A percentile compares a stretch with the other conserved stretches of the same genome.
These are phyloP conservation scores for Plectranthus barbatus DNA, from an alignment of 257 asterid species.

Conservation along the genomic window DNA sequence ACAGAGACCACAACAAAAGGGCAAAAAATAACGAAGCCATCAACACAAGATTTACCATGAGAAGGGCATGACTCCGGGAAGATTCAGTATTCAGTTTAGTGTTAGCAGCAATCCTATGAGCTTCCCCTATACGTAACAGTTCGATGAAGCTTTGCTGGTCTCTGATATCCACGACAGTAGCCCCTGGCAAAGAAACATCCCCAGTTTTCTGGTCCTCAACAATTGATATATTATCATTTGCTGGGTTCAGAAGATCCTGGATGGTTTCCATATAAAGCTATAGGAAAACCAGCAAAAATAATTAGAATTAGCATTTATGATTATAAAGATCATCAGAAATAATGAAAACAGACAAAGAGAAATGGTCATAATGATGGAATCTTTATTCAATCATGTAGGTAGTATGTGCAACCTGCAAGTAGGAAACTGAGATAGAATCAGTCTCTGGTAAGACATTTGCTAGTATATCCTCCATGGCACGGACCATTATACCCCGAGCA, in stretches of 20 bases:
- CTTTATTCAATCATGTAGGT: not conserved
- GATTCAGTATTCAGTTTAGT: conserved; percentile 97
- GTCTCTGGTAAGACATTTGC: conserved; percentile 68
- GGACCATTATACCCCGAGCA: conserved; percentile 99
- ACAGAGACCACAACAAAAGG: not conserved
- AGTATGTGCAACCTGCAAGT: conserved; percentile 65
- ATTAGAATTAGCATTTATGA: conserved; percentile 13
- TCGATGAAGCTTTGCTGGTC: conserved; percentile 87
- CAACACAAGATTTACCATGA: conserved; percentile 57
- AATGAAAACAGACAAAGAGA: conserved; percentile 10
- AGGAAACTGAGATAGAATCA: conserved; percentile 78
- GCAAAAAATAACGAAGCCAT: too few relatives aligned
- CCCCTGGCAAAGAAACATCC: conserved; percentile 99
- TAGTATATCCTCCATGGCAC: conserved; percentile 93
- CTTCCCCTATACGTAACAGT: conserved; percentile 86
- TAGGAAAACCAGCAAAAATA: conserved; percentile 20
- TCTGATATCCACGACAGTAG: conserved; percentile 72
- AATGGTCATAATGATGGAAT: not conserved
- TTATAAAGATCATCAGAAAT: too few relatives aligned
- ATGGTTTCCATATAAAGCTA: conserved; percentile 96
- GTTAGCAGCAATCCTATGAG: conserved; percentile 96
- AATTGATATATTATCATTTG: conserved; percentile 87
- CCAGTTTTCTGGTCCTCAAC: conserved; percentile 95
- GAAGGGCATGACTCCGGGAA: conserved; percentile 99
- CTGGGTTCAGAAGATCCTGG: conserved; percentile 90